Conservation (phyloP, 202 grass and related monocot species). For the Panicum virgatum region DNA sequence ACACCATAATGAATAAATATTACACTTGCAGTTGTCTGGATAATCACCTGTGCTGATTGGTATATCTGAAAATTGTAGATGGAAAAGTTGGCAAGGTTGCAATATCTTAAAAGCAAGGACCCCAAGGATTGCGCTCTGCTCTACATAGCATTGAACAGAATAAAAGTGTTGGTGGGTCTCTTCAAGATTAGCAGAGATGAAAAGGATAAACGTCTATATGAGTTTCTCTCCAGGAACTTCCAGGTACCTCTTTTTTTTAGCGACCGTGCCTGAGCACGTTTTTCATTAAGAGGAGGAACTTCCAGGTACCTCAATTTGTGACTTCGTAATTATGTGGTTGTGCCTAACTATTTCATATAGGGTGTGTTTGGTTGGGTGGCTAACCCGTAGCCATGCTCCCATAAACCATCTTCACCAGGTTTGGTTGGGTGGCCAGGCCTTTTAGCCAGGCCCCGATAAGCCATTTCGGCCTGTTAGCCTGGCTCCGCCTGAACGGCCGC, state of each 20-base stretch:
- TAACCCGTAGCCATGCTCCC: too few relatives aligned
- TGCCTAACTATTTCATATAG: constrained; percentile 12
- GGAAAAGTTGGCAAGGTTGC: constrained; percentile 92
- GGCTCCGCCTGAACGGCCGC: too few relatives aligned
- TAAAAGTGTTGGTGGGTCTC: constrained; percentile 87
- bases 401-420: too few relatives aligned
- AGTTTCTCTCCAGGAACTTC: constrained; percentile 90
- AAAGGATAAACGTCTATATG: constrained; percentile 81
- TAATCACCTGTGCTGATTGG: constrained; percentile 52
- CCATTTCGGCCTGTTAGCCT: too few relatives aligned
- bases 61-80: constrained; percentile 72
- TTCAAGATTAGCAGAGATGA: constrained; percentile 96
- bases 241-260: too few relatives aligned
- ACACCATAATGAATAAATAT: constrained; percentile 27
- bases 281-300: too few relatives aligned
- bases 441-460: too few relatives aligned
- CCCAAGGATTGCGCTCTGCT: constrained; percentile 93
- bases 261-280: too few relatives aligned
- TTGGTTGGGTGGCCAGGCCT: too few relatives aligned
- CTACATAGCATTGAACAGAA: constrained; percentile 89
- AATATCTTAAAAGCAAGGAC: constrained; percentile 94
- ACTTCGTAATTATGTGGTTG: constrained; percentile 8
- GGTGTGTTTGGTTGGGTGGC: too few relatives aligned
- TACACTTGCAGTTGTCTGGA: constrained; percentile 48
- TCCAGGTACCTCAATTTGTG: constrained; percentile 56